Evolutionary conservation across 1,284 basidiomycete species (phyloP), one percentile per base, ranked within the genome.

Genomic region (Mycena sp.): DNA sequence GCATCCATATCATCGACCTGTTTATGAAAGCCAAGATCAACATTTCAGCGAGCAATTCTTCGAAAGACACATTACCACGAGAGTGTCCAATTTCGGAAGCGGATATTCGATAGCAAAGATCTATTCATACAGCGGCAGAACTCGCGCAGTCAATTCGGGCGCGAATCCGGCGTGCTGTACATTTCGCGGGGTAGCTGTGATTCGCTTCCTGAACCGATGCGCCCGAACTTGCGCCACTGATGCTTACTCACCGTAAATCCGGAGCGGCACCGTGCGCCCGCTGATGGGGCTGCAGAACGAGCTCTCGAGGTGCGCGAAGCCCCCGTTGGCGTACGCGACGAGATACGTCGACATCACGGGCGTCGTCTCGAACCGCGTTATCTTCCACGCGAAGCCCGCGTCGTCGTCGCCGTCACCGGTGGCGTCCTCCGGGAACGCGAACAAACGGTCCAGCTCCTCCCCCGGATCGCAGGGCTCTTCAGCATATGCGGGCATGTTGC

Each of bases 31-130:
- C 96, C 94, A 69, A 96, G 96, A 76, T 96, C 94, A 67, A 86
- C 87, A 11, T n/a, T 85, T 91, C 61, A 69, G 68, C 32, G 14
- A 35, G 32, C 14, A 19, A 9, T 25, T 11, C 41, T 63, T 57
- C n/a, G 38, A 55, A 59, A 41, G 19, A 2, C 17, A 25, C 73
- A 85, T 70, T 71, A 89, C 89, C 61, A 91, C 87, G 9, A 96
- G 83, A 1, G 94, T 96, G 74, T 97, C 95, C 55, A 97, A 83
- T 81, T 99, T 98, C 19, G 96, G 95, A 55, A 98, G 83, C 23
- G 96, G 95, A 77, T 93, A 98, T 68, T 92, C 93, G 67, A 97
- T 88, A 70, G 95, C 89, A 71, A 97, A 97, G 52, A 95, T 86
- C 74, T 93, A 84, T 78, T 99, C 96, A 74, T 98, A 98, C 19